phyloP scores from a whole-genome alignment of 2,329 filamentous ascomycete genomes.

The Cyphellophora attinorum region DNA sequence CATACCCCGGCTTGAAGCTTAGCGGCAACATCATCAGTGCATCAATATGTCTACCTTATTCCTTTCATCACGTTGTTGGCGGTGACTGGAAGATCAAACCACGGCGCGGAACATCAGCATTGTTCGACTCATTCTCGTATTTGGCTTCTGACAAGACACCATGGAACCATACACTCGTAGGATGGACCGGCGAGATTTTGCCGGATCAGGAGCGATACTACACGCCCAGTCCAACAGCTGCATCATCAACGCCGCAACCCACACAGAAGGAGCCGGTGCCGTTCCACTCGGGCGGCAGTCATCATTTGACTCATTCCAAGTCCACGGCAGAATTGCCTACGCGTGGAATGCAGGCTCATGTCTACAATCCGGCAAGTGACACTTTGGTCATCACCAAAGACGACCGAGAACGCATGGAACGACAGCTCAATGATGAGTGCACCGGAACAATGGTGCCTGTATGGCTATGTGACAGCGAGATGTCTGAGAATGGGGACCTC shows the following conservation, averaged over 20 bases:
- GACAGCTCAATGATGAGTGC: constrained; percentile 61
- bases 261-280: neutral
- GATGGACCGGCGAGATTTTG: constrained; percentile 87
- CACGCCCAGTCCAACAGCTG: neutral
- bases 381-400: constrained; percentile 55
- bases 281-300: neutral
- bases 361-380: constrained; percentile 16
- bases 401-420: constrained; percentile 65
- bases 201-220: constrained; percentile 17
- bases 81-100: constrained; percentile 59
- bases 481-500: constrained; percentile 58
- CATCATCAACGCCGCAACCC: neutral
- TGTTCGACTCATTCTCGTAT: constrained; percentile 84
- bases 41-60: constrained; percentile 55
- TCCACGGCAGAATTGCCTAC: neutral
- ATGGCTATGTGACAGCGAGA: constrained; percentile 73
- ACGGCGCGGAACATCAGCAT: constrained; percentile 77
- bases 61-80: constrained; percentile 41
- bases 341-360: neutral
- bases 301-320: neutral
- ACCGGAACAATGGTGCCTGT: constrained; percentile 76
- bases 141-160: constrained; percentile 73
- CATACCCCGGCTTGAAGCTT: constrained; percentile 48
- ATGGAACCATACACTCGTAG: constrained; percentile 88
- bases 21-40: constrained; percentile 56